Base-by-base conservation (phyloP, 208 protist genomes). In the Trypanosoma theileri region DNA sequence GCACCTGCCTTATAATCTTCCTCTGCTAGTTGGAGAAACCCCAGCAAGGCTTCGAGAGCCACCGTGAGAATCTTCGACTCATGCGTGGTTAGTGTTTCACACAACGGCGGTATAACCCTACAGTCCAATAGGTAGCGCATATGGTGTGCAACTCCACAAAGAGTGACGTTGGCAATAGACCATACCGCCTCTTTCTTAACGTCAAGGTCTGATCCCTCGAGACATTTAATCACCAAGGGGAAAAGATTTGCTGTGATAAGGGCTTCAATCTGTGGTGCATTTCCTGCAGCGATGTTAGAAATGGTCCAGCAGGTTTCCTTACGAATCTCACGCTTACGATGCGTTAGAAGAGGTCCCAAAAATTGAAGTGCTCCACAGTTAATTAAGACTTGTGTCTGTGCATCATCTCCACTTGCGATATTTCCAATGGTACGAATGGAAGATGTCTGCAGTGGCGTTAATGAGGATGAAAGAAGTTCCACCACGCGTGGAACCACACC, bases 291-390 rank as follows among this genome's bases (percentile, higher is more conserved):
- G 57, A 99, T 99, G 91, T 99, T 99, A 14, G 98, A 99, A 59
- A 99, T 88, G 9, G 98, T 98, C 98, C 98, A 99, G 83, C 97
- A 99, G 21, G 97, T 91, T 79, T 99, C 98, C 84, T 99, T 99
- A 21, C 88, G 86, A 51, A 99, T 97, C 48, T 85, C 81, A 44
- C 88, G 89, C 66, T 95, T 94, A 14, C 68, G 68, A 69, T 89
- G 81, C 42, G 65, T 68, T 41, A 99, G 80, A 21, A 99, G 80
- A 14, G 74, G 57, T 0, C 53, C 60, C 14, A 99, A 77, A 44
- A 61, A 52, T 10, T 73, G 54, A 10, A 99, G 86, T 14, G 82
- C 88, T 7, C 85, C 85, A 40, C 72, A 71, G 83, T 99, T 98
- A 69, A 99, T 90, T 53, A 99, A 80, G 3, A 83, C 66, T 79